phyloP scores from a whole-genome alignment of 371 early-diverging fungal genomes.

The Umbelopsis sp. region DNA sequence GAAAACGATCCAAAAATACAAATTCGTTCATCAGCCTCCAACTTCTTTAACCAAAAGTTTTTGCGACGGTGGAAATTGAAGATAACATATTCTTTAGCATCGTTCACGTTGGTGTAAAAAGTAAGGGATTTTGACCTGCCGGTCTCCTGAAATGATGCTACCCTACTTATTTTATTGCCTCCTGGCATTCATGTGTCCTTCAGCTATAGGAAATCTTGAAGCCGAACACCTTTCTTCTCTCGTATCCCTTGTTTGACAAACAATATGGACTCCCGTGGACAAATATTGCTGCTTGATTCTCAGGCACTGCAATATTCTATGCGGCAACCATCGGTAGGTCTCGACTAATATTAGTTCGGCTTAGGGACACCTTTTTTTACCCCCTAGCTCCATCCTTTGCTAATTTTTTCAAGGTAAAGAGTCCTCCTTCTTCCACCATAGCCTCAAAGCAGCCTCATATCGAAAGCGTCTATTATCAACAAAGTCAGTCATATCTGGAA shows the following conservation, averaged over 20 bases:
- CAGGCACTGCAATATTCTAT: slow-evolving; percentile 8
- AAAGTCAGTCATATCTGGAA: neutral
- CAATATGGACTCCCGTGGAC: slow-evolving; percentile 10
- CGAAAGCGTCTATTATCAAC: neutral
- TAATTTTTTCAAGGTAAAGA: neutral
- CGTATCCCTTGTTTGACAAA: slow-evolving; percentile 1
- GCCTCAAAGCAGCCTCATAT: neutral
- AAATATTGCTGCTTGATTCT: slow-evolving; percentile 19
- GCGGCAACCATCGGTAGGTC: slow-evolving; percentile 1
- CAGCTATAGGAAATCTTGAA: neutral
- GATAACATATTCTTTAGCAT: neutral
- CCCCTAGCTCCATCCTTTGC: neutral
- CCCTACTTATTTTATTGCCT: neutral
- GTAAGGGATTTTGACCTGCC: neutral
- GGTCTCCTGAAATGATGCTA: neutral
- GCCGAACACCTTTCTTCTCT: neutral
- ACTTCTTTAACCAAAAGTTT: neutral
- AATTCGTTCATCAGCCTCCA: neutral
- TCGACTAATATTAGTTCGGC: neutral
- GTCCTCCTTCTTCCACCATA: neutral
- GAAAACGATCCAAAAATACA: too few relatives aligned
- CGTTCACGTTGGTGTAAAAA: neutral
- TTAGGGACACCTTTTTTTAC: neutral
- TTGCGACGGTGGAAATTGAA: neutral
- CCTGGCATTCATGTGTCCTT: neutral